These are phyloP conservation scores for Podila epicladia DNA, from an alignment of 192 early-diverging fungal species.

Conservation along the genomic window DNA sequence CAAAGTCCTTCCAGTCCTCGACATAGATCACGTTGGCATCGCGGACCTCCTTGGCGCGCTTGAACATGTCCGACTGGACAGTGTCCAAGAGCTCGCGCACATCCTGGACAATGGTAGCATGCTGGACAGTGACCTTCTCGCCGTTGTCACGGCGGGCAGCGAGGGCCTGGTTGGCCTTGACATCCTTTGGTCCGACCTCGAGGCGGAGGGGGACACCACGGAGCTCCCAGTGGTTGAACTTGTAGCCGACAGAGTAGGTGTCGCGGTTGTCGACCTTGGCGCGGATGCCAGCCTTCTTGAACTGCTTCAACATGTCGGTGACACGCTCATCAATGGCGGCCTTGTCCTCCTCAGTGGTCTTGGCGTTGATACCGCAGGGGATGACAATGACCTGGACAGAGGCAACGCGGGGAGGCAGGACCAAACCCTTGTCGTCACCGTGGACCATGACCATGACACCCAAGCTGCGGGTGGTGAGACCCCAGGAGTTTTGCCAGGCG, in stretches of 20 bases:
- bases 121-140: constrained; percentile 65
- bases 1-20: constrained; percentile 94
- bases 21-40: constrained; percentile 81
- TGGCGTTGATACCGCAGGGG: constrained; percentile 92
- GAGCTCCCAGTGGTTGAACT: constrained; percentile 99
- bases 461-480: constrained; percentile 95
- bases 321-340: constrained; percentile 71
- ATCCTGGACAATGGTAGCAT: constrained; percentile 66
- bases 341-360: constrained; percentile 83
- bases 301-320: constrained; percentile 70
- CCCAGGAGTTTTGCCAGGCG: constrained; percentile 99
- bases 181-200: constrained; percentile 97
- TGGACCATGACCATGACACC: constrained; percentile 99
- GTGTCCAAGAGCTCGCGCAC: constrained; percentile 71
- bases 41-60: constrained; percentile 80
- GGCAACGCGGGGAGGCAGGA: constrained; percentile 95
- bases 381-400: constrained; percentile 90
- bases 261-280: constrained; percentile 84
- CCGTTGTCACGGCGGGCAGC: constrained; percentile 87
- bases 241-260: constrained; percentile 93
- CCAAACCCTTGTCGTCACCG: constrained; percentile 98
- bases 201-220: constrained; percentile 96
- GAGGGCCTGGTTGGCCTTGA: constrained; percentile 81
- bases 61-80: constrained; percentile 94
- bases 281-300: constrained; percentile 80